These are phyloP conservation scores for Pythium phragmiticola DNA, from an alignment of 352 stramenopile genomes.

Conservation along the genomic window DNA sequence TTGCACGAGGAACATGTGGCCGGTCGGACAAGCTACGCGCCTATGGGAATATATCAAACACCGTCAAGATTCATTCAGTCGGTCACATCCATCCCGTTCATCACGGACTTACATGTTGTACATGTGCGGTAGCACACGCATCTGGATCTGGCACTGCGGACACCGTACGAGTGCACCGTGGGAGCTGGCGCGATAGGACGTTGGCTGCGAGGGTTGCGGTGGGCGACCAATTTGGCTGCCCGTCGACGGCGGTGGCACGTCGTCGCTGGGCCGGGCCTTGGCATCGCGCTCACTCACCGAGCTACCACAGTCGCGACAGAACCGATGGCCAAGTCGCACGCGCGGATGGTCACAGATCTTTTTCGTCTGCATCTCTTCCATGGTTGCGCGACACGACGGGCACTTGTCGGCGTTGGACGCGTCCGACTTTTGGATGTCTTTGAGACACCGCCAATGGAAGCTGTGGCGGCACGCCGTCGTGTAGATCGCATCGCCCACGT, in stretches of 20 bases:
- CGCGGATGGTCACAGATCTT: slow-evolving; percentile 83
- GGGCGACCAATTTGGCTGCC: background rate
- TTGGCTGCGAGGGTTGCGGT: slow-evolving; percentile 36
- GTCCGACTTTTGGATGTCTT: slow-evolving; percentile 79
- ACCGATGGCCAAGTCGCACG: slow-evolving; percentile 74
- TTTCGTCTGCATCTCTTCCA: slow-evolving; percentile 83
- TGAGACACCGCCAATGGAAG: slow-evolving; percentile 85
- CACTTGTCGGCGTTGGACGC: slow-evolving; percentile 85
- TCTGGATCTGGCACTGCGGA: slow-evolving; percentile 85
- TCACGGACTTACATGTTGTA: slow-evolving; percentile 81
- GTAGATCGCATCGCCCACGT: slow-evolving; percentile 77
- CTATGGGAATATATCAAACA: slow-evolving; percentile 12
- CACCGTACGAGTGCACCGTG: slow-evolving; percentile 84
- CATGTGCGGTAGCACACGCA: slow-evolving; percentile 86
- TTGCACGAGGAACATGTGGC: slow-evolving; percentile 87
- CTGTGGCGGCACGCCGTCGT: slow-evolving; percentile 82
- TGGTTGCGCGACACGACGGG: slow-evolving; percentile 69
- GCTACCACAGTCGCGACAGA: slow-evolving; percentile 74
- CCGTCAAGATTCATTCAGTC: background rate
- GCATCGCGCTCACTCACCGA: slow-evolving; percentile 60
- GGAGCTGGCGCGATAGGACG: slow-evolving; percentile 77
- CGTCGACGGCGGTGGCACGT: slow-evolving; percentile 6
- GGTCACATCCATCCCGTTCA: background rate
- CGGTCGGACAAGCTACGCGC: slow-evolving; percentile 77
- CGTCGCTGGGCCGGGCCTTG: slow-evolving; percentile 58